These are phyloP conservation scores for Scutellaria barbata DNA, from an alignment of 257 asterid genomes.

Conservation along the genomic window DNA sequence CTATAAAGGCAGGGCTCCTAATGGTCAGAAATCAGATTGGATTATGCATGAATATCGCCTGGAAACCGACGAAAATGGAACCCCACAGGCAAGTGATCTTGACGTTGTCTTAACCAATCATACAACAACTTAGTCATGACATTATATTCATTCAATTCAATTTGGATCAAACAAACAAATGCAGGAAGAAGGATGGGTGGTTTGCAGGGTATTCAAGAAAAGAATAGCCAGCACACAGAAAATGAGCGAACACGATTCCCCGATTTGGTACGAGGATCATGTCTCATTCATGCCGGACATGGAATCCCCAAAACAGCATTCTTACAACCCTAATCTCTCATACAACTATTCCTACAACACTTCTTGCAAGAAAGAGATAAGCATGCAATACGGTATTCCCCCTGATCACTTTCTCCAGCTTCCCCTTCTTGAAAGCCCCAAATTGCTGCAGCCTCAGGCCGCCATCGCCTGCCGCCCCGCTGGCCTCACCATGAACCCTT, in stretches of 20 bases:
- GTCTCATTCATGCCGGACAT: constrained; percentile 71
- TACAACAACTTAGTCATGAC: too few species aligned
- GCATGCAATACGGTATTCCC: constrained; percentile 48
- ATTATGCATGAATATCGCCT: constrained; percentile 95
- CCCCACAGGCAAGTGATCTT: constrained; percentile 68
- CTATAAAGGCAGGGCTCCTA: constrained; percentile 91
- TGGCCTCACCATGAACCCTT: constrained; percentile 35
- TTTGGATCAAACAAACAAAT: background rate
- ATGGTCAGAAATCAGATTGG: constrained; percentile 93
- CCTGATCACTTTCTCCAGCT: constrained; percentile 62
- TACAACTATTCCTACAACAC: constrained; percentile 45
- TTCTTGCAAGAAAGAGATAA: constrained; percentile 64
- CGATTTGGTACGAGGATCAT: constrained; percentile 86
- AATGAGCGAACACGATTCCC: constrained; percentile 70
- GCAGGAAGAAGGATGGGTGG: constrained; percentile 99
- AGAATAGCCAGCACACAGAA: constrained; percentile 56
- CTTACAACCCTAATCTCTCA: constrained; percentile 37
- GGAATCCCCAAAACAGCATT: constrained; percentile 61
- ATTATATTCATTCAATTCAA: too few species aligned
- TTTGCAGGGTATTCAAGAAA: constrained; percentile 89
- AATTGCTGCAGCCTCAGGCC: constrained; percentile 42
- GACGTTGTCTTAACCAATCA: too few species aligned
- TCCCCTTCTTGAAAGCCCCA: constrained; percentile 68
- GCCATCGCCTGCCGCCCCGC: constrained; percentile 37
- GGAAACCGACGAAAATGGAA: constrained; percentile 75